Base-by-base conservation (phyloP, 805 yeast genomes). In the Metschnikowia matae region DNA sequence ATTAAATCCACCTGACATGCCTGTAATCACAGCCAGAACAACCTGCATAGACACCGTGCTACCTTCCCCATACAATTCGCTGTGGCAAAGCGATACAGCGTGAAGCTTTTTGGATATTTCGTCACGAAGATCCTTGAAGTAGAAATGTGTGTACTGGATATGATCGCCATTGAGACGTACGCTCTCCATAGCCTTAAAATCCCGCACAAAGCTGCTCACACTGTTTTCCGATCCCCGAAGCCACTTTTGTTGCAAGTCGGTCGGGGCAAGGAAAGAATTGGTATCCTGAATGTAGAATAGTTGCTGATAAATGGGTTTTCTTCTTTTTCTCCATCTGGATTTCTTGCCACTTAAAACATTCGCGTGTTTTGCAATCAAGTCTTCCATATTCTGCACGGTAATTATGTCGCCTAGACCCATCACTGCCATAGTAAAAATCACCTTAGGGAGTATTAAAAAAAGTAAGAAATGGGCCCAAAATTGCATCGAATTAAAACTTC, bases 1-100 rank as follows among this genome's bases (percentile, higher is more conserved):
- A 6, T 50, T 35, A 15, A 54, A 40, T 4, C 47, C 20, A 2
- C 55, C 60, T 7, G 40, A 46, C 3, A 26, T n/a, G 7, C 53
- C 50, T 3, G 23, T 29, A 4, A 48, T 32, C 7, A 40, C 14
- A 20, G 34, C 15, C n/a, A 34, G 39, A 10, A 48, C 40, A n/a
- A 47, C 20, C 40, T 56, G 60, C 44, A 54, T 21, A 26, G 43
- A 44, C 17, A 55, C 48, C 10, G 53, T 29, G 36, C 56, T 48
- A 11, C 60, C 60, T 13, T 57, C 55, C 11, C 60, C 60, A 11
- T 17, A 29, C 4, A 52, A n/a, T 47, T 57, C 56, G 39, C 53
- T 52, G 35, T 55, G 58, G 44, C 60, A 57, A 15, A 48, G 47
- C 11, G 59, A 55, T 4, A 52, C 54, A 5, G 60, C 54, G 13